Conservation (phyloP, 2,329 filamentous ascomycete genomes). For the Chaetothyriales sp. region DNA sequence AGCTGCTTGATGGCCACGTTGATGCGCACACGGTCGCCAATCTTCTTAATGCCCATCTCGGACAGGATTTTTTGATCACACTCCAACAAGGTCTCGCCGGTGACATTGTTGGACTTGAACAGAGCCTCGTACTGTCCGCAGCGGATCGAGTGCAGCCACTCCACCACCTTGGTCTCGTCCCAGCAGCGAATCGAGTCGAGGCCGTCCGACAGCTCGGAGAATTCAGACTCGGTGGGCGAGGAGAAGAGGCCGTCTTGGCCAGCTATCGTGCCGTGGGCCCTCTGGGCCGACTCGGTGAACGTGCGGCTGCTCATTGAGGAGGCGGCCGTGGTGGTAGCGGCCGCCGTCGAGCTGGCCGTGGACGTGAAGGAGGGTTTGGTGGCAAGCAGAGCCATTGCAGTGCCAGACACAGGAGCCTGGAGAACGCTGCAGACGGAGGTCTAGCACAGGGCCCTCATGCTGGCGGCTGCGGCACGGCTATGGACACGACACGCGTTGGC, state of each 20-base stretch:
- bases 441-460: neutral
- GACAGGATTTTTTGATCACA: conserved; percentile 94
- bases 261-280: conserved; percentile 25
- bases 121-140: conserved; percentile 87
- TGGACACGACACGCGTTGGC: neutral
- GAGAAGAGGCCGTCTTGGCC: conserved; percentile 40
- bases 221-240: conserved; percentile 85
- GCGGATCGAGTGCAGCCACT: conserved; percentile 82
- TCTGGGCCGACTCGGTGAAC: conserved; percentile 16
- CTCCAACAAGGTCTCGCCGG: conserved; percentile 88
- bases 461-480: neutral
- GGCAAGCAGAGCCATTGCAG: neutral
- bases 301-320: conserved; percentile 7
- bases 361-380: neutral
- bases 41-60: conserved; percentile 96
- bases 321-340: neutral
- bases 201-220: conserved; percentile 63
- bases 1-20: conserved; percentile 75
- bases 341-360: neutral
- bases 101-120: conserved; percentile 90
- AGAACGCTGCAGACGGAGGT: neutral
- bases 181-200: conserved; percentile 50
- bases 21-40: conserved; percentile 87
- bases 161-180: conserved; percentile 68
- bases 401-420: neutral